A percentile compares a stretch with the other conserved stretches of the same genome.
Evolutionary conservation across 1,284 basidiomycete species (phyloP).

Genomic region (Apiotrichum mycotoxinovorans): DNA sequence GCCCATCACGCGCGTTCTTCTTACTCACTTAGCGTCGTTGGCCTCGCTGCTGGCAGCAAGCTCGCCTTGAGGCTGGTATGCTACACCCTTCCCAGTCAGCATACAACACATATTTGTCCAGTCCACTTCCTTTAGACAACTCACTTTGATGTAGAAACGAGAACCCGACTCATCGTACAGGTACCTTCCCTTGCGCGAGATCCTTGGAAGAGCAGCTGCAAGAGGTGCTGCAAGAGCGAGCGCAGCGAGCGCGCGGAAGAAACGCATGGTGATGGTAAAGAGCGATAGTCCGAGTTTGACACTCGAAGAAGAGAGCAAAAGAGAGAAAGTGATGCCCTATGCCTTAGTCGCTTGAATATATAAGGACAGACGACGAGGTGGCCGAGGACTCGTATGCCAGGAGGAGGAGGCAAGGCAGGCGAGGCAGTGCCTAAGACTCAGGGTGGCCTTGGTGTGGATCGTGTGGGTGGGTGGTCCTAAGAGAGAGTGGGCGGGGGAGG

Average conservation of each 20-base stretch:
- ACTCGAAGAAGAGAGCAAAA: neutral
- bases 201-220: conserved; percentile 36
- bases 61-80: conserved; percentile 81
- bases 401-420: neutral
- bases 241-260: conserved; percentile 11
- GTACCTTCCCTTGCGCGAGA: conserved; percentile 57
- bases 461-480: neutral
- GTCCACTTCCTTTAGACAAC: no score
- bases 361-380: neutral
- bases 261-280: conserved; percentile 7
- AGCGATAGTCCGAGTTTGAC: neutral
- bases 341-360: neutral
- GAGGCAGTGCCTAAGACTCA: neutral
- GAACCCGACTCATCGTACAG: conserved; percentile 68
- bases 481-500: no score
- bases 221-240: conserved; percentile 18
- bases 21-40: conserved; percentile 54
- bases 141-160: conserved; percentile 77
- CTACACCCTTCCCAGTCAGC: conserved; percentile 58
- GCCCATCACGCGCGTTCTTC: neutral
- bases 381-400: neutral
- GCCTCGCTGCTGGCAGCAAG: conserved; percentile 49
- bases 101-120: neutral
- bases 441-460: neutral
- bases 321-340: neutral